Percentiles rank a stretch among this genome's conserved stretches.
These are phyloP conservation scores for Pseudogymnoascus sp. DNA, from an alignment of 2,329 filamentous ascomycete genomes.

Conservation along the genomic window DNA sequence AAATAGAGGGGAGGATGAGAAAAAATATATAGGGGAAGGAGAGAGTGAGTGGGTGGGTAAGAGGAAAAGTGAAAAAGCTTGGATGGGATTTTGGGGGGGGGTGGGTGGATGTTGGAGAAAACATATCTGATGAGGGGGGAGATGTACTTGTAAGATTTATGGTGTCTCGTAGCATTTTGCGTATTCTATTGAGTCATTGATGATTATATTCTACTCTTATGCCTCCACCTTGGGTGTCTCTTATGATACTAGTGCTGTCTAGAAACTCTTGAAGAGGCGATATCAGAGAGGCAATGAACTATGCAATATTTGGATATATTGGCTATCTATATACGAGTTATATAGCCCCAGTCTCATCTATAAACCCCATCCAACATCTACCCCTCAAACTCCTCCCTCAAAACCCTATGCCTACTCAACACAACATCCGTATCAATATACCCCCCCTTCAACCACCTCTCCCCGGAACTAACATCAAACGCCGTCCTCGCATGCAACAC, in stretches of 20 bases:
- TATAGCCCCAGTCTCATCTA: too few relatives aligned
- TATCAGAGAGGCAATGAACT: too few relatives aligned
- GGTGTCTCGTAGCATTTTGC: not conserved
- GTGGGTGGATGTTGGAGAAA: not conserved
- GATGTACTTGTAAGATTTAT: constrained; percentile 3
- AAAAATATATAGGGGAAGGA: too few relatives aligned
- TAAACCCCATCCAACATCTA: not conserved
- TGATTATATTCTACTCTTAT: not conserved
- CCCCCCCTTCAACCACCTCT: constrained; percentile 77
- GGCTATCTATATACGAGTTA: too few relatives aligned
- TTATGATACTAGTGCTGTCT: not conserved
- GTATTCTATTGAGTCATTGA: not conserved
- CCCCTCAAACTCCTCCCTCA: constrained; percentile 21
- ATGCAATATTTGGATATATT: too few relatives aligned
- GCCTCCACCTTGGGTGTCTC: not conserved
- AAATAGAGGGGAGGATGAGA: constrained; percentile 51
- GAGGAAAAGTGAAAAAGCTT: not conserved
- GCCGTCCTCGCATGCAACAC: constrained; percentile 75
- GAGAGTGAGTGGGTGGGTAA: not conserved
- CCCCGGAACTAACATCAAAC: constrained; percentile 63
- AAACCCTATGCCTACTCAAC: constrained; percentile 39
- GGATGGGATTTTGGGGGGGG: not conserved
- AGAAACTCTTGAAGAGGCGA: too few relatives aligned
- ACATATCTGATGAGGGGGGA: not conserved
- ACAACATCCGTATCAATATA: constrained; percentile 70